Base-by-base conservation (phyloP, 2,329 filamentous ascomycete species). In the Penicillium decumbens region DNA sequence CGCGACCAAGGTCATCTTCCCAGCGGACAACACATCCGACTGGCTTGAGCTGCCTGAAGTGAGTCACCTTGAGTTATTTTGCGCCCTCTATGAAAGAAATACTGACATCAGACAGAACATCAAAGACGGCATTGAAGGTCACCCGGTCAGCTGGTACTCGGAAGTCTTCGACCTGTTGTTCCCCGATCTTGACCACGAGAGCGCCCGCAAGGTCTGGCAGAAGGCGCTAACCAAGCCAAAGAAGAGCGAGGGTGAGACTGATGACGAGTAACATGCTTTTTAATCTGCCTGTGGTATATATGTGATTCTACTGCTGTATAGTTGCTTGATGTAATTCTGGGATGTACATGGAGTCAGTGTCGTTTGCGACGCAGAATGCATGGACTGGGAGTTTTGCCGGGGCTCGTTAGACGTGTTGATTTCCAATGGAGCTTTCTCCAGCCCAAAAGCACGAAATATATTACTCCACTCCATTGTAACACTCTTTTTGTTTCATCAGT, bases 1-100 rank as follows among this genome's bases (percentile, higher is more conserved):
- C 47, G 95, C 90, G 64, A 93, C 87, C 71, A 95, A 84, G 71
- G 85, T 98, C 61, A 85, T 98, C 56, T 98, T 98, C 80, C 93
- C 93, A 24, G 82, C 84, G 60, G 95, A 98, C 74, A 96, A 96
- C 72, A 83, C 88, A 79, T 93, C 89, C 49, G 93, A 98, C 77
- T 98, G 93, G 95, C 76, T 96, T 44, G 93, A 98, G 72, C 78
- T 98, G 61, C 93, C 95, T 47, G 87, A 96, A 80, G 93, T 96
- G 81, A 71, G 89, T 80, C 41, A 53, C 79, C 41, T 50, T 27
- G 35, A 39, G 10, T n/a, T 20, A 33, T 38, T 25, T 18, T 33
- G 15, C 33, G 8, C 18, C n/a, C n/a, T 33, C 28, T 45, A 10
- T 43, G 20, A 29, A 47, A 57, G 53, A 35, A 54, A 47, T 15